These are phyloP conservation scores for Pachysandra terminalis DNA, from an alignment of 164 flowering plant species.

Conservation along the genomic window DNA sequence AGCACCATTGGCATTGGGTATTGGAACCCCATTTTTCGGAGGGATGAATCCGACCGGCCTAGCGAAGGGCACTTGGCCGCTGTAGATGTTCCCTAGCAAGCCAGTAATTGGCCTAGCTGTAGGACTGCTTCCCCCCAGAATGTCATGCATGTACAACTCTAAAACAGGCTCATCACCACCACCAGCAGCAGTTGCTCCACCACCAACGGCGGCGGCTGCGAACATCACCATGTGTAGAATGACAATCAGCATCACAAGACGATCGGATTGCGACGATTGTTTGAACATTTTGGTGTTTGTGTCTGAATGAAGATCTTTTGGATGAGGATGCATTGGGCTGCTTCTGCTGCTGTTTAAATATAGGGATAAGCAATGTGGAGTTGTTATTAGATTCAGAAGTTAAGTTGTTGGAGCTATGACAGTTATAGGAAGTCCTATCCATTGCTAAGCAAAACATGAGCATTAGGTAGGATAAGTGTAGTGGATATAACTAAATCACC, in stretches of 20 bases:
- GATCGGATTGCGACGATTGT: conserved; percentile 14
- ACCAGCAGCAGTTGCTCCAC: conserved; percentile 7
- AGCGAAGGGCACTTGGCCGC: conserved; percentile 88
- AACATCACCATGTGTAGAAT: conserved; percentile 7
- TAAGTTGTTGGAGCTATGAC: conserved; percentile 17
- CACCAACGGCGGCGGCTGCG: conserved; percentile 16
- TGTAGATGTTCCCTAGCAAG: conserved; percentile 77
- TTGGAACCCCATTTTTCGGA: conserved; percentile 55
- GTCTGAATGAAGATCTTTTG: not conserved
- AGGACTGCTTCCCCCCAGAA: conserved; percentile 76
- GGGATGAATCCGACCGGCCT: conserved; percentile 63
- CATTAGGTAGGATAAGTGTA: too few species aligned
- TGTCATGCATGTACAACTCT: conserved; percentile 83
- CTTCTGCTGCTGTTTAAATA: not conserved
- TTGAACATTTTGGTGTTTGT: conserved; percentile 17
- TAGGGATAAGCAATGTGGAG: conserved; percentile 9
- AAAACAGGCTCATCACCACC: conserved; percentile 31
- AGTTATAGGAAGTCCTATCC: not conserved
- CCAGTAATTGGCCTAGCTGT: conserved; percentile 88
- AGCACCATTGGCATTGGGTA: conserved; percentile 81
- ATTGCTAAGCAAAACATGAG: too few species aligned
- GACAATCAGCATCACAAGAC: conserved; percentile 25
- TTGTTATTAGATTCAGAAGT: conserved; percentile 12
- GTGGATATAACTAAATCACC: too few species aligned
- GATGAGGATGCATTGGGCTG: conserved; percentile 7